Percentiles rank a stretch among this genome's conserved stretches.
These are phyloP conservation scores for Lachancea nothofagi DNA, from an alignment of 805 yeast genomes.

Conservation along the genomic window DNA sequence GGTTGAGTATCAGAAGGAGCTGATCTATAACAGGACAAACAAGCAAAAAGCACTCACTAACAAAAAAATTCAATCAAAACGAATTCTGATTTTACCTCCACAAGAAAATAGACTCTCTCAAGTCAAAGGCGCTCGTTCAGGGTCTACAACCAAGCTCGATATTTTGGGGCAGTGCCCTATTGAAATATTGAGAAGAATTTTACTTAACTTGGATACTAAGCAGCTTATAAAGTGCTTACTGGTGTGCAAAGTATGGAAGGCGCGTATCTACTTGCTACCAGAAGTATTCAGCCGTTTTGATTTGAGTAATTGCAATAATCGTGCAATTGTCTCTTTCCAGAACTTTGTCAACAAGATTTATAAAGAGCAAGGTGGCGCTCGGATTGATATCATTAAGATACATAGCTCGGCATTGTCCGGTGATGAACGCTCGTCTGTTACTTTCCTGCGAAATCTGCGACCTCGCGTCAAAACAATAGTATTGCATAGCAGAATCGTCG, in stretches of 20 bases:
- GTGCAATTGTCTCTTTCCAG: conserved; percentile 16
- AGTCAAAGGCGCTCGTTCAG: background rate
- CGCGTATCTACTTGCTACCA: conserved; percentile 17
- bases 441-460: conserved; percentile 13
- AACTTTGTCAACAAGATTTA: conserved; percentile 14
- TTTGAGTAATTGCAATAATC: conserved; percentile 15
- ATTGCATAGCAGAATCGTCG: conserved; percentile 3
- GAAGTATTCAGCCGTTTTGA: conserved; percentile 18
- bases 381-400: conserved; percentile 11
- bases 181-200: conserved; percentile 23
- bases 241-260: conserved; percentile 23
- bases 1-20: conserved; percentile 16
- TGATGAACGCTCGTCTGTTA: conserved; percentile 19
- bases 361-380: background rate
- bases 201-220: conserved; percentile 16
- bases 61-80: background rate
- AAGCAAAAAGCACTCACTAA: background rate
- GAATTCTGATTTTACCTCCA: background rate
- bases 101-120: background rate
- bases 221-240: conserved; percentile 18
- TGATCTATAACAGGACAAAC: conserved; percentile 5
- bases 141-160: background rate
- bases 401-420: conserved; percentile 22
- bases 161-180: conserved; percentile 18
- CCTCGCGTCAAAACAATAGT: conserved; percentile 14